phyloP scores from a whole-genome alignment of 495 filamentous ascomycete genomes.

The Penicillium cinerascens region DNA sequence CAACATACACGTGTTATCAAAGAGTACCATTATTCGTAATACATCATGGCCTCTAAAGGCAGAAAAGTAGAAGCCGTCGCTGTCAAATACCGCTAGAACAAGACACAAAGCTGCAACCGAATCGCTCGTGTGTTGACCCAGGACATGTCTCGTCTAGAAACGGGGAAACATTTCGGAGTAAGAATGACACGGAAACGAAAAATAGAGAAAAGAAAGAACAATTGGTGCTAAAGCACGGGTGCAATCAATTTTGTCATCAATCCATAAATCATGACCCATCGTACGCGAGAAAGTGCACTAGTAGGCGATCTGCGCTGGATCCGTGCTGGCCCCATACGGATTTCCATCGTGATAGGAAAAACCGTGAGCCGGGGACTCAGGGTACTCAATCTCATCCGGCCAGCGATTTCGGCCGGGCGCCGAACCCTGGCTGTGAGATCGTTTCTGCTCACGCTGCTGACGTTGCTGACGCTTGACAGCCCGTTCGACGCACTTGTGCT shows the following conservation, averaged over 20 bases:
- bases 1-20: neutral
- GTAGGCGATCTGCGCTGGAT: conserved; percentile 9
- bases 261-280: neutral
- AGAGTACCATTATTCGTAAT: neutral
- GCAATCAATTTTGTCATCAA: neutral
- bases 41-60: neutral
- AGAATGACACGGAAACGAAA: neutral
- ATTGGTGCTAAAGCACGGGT: neutral
- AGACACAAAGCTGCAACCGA: neutral
- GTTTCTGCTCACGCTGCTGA: too few species aligned
- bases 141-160: neutral
- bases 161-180: neutral
- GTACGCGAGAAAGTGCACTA: neutral
- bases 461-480: conserved; percentile 30
- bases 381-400: conserved; percentile 27
- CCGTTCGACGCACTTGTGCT: conserved; percentile 44
- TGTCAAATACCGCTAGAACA: neutral
- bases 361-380: neutral
- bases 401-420: conserved; percentile 14
- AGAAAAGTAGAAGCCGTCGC: neutral
- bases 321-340: conserved; percentile 9
- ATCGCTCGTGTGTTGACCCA: neutral
- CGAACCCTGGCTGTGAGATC: conserved; percentile 18
- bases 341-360: conserved; percentile 14
- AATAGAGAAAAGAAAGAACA: neutral